Conservation (phyloP, 305 asterid species). For the Fraxinus velutina region DNA sequence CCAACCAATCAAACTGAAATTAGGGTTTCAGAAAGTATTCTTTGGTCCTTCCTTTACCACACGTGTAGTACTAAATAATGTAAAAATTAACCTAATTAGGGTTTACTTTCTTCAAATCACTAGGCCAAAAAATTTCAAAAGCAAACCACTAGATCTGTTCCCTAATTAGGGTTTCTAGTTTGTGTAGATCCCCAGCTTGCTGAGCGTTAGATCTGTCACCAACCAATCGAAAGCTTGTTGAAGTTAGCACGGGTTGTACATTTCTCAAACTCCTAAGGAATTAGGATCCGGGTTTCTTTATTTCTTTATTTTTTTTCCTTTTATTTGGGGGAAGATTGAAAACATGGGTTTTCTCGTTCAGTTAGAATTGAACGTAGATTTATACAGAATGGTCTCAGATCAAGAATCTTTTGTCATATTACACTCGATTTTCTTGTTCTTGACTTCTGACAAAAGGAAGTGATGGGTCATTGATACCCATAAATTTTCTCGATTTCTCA, state of each 20-base stretch:
- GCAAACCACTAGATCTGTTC: constrained; percentile 8
- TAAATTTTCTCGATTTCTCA: background rate
- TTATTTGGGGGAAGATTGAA: background rate
- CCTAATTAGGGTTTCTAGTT: background rate
- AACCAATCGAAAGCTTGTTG: constrained; percentile 7
- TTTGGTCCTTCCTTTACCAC: background rate
- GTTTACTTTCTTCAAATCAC: constrained; percentile 25
- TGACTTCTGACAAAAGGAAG: constrained; percentile 40
- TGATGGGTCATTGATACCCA: constrained; percentile 12
- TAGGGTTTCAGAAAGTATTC: constrained; percentile 5
- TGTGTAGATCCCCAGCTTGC: background rate
- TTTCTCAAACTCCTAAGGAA: background rate
- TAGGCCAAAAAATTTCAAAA: constrained; percentile 1
- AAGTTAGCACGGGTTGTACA: background rate
- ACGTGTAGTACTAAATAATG: background rate
- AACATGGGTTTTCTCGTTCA: constrained; percentile 24
- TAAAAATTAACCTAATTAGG: constrained; percentile 41
- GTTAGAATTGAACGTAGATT: constrained; percentile 24
- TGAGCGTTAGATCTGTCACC: constrained; percentile 1
- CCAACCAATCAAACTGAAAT: constrained; percentile 13
- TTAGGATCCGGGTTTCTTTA: constrained; percentile 2
- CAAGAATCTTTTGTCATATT: constrained; percentile 66
- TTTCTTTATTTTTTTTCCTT: background rate
- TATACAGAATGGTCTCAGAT: constrained; percentile 31
- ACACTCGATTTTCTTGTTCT: constrained; percentile 52